Percentiles rank a stretch among this genome's conserved stretches.
These are phyloP conservation scores for Globisporangium spinosum DNA, from an alignment of 352 stramenopile species.

Conservation along the genomic window DNA sequence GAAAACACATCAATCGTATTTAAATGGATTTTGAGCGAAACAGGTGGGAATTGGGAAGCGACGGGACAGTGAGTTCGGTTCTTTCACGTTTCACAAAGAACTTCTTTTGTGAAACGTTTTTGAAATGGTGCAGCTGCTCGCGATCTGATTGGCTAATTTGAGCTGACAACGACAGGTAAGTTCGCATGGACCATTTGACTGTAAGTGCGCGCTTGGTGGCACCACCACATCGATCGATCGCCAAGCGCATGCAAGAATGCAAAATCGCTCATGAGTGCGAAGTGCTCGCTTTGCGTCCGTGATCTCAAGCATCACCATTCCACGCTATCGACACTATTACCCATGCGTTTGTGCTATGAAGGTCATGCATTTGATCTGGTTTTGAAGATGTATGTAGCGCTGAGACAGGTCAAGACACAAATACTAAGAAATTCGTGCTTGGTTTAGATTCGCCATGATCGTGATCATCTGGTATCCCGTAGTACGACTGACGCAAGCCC, in stretches of 20 bases:
- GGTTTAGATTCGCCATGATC: conserved; percentile 85
- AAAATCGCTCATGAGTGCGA: neutral
- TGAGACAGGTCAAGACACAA: conserved; percentile 86
- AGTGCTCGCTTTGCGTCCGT: neutral
- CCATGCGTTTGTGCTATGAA: neutral
- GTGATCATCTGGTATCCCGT: conserved; percentile 63
- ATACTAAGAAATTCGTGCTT: conserved; percentile 63
- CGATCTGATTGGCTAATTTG: neutral
- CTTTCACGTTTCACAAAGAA: neutral
- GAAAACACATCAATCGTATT: neutral
- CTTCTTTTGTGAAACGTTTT: neutral
- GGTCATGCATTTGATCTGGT: neutral
- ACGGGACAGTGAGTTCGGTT: neutral
- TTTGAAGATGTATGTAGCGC: conserved; percentile 46
- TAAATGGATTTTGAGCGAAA: neutral
- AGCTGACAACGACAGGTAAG: neutral
- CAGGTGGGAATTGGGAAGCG: neutral
- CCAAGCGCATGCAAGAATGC: neutral
- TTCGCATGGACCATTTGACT: neutral
- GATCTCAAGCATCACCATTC: neutral
- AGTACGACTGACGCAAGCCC: conserved; percentile 77
- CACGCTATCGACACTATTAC: neutral
- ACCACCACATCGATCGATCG: neutral
- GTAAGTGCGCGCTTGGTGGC: neutral
- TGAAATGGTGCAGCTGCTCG: neutral